Evolutionary conservation across 1,139 yeast genomes (phyloP).

Genomic region (Hyphopichia buzzinii): DNA sequence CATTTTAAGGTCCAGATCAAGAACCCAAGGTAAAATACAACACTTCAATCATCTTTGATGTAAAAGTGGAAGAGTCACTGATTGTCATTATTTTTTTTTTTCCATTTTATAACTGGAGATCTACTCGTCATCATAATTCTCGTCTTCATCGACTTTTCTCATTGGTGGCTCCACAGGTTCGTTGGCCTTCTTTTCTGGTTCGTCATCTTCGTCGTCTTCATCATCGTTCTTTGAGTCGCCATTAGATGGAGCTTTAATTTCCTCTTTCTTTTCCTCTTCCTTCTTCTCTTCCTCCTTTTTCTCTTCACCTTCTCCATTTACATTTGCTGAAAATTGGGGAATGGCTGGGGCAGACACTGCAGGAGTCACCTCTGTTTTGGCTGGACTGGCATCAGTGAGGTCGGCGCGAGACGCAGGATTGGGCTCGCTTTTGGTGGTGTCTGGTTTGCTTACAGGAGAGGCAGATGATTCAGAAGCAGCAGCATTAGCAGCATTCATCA

Average conservation of each 20-base stretch:
- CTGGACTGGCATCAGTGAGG: conserved; percentile 18
- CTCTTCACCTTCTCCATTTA: conserved; percentile 15
- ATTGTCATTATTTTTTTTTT: background rate
- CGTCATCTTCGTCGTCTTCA: conserved; percentile 40
- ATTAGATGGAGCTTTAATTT: conserved; percentile 33
- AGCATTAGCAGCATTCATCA: conserved; percentile 31
- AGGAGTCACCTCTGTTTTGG: conserved; percentile 7
- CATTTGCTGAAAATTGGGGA: conserved; percentile 23
- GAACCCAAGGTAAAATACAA: no score
- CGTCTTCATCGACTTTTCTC: conserved; percentile 79
- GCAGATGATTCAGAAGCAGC: conserved; percentile 8
- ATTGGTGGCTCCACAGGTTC: conserved; percentile 61
- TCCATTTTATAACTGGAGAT: background rate
- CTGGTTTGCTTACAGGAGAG: conserved; percentile 8
- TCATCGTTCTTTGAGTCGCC: conserved; percentile 32
- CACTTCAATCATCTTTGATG: background rate
- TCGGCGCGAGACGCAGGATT: conserved; percentile 25
- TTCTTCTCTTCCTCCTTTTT: conserved; percentile 10
- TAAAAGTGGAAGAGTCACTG: background rate
- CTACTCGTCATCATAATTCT: conserved; percentile 74
- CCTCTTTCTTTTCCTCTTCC: conserved; percentile 8
- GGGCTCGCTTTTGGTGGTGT: conserved; percentile 1
- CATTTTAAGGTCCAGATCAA: background rate
- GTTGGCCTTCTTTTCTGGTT: conserved; percentile 22
- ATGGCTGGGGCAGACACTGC: conserved; percentile 10